Evolutionary conservation across 192 early-diverging fungal genomes (phyloP).

Genomic region (Entomortierella chlamydospora): DNA sequence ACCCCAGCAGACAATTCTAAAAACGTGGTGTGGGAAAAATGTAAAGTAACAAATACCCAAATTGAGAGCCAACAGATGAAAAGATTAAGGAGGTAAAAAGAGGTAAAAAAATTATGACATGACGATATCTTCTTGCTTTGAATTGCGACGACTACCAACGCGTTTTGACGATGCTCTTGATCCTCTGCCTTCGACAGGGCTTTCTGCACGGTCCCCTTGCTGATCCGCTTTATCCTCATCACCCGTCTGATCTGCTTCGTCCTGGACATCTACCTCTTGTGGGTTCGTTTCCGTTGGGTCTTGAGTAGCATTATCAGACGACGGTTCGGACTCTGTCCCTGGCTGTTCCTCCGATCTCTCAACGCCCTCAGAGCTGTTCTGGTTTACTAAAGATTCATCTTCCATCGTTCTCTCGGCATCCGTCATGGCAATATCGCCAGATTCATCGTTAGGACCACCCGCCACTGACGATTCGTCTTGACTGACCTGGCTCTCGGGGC

Average conservation of each 20-base stretch:
- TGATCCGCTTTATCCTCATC: not conserved
- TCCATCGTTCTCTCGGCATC: not conserved
- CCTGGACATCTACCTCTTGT: not conserved
- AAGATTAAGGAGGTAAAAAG: too few species aligned
- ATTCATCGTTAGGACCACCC: not conserved
- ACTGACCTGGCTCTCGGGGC: not conserved
- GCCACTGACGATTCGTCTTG: not conserved
- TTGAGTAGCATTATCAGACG: not conserved
- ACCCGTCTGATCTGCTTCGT: not conserved
- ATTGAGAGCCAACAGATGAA: too few species aligned
- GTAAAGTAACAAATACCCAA: too few species aligned
- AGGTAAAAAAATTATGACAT: too few species aligned
- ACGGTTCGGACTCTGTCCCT: not conserved
- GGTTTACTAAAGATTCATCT: not conserved
- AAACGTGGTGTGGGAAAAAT: too few species aligned
- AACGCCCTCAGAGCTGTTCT: not conserved
- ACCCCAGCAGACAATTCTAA: too few species aligned
- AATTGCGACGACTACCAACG: constrained; percentile 8
- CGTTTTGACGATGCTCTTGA: not conserved
- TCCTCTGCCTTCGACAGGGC: not conserved
- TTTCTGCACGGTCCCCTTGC: not conserved
- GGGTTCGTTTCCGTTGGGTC: not conserved
- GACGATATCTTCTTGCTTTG: constrained; percentile 1
- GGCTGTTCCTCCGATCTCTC: not conserved
- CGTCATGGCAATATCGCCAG: not conserved